These are phyloP conservation scores for Austropuccinia psidii DNA, from an alignment of 1,284 basidiomycete species.

Conservation along the genomic window DNA sequence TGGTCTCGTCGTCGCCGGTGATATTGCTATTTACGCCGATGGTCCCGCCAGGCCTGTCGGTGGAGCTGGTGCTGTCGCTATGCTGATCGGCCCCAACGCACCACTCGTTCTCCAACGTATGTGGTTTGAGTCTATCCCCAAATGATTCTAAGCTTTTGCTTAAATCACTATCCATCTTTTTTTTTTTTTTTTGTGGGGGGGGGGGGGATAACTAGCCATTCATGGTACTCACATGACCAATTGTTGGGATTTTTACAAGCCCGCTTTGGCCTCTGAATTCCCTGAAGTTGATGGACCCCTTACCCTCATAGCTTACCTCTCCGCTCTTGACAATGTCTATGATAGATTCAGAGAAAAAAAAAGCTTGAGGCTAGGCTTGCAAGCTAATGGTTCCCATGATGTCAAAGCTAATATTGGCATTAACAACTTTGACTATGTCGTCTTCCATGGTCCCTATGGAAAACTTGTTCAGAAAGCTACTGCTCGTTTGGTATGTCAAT, in stretches of 20 bases:
- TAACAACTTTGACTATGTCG: conserved; percentile 50
- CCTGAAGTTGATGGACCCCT: conserved; percentile 96
- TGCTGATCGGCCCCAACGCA: conserved; percentile 92
- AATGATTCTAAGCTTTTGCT: neutral
- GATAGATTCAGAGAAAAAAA: conserved; percentile 76
- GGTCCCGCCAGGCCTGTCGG: conserved; percentile 90
- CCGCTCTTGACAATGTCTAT: conserved; percentile 86
- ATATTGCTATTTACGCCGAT: conserved; percentile 97
- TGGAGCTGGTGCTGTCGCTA: conserved; percentile 89
- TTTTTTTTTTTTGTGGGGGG: neutral
- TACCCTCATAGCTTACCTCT: conserved; percentile 89
- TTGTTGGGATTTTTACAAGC: conserved; percentile 98
- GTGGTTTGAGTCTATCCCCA: conserved; percentile 48
- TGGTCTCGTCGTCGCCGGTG: conserved; percentile 92
- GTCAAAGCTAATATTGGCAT: conserved; percentile 42
- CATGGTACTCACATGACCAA: conserved; percentile 98
- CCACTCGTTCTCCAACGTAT: conserved; percentile 89
- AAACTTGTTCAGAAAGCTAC: conserved; percentile 97
- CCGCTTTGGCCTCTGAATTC: conserved; percentile 83
- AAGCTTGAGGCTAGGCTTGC: conserved; percentile 54
- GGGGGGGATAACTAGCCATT: too few species aligned
- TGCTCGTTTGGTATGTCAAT: conserved; percentile 63
- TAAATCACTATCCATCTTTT: neutral
- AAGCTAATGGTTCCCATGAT: conserved; percentile 32
- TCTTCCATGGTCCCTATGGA: conserved; percentile 68